These are phyloP conservation scores for Aspergillus caelatus DNA, from an alignment of 2,329 filamentous ascomycete genomes.

Conservation along the genomic window DNA sequence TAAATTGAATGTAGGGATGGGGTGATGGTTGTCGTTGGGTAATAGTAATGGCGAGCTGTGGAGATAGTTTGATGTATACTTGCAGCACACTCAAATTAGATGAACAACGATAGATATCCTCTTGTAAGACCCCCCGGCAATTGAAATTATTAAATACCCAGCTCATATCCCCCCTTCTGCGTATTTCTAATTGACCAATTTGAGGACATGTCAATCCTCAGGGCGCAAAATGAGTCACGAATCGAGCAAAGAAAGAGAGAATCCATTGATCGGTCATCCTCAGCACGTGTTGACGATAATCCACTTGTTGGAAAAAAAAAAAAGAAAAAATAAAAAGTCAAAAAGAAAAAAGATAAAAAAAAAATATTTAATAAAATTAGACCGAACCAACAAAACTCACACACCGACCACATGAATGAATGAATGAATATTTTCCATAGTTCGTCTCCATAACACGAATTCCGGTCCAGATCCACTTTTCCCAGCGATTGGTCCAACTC, in stretches of 20 bases:
- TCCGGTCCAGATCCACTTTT: not conserved
- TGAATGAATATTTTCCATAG: not conserved
- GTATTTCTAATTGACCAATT: not conserved
- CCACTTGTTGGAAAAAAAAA: not conserved
- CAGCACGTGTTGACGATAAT: not conserved
- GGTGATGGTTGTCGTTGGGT: conserved; percentile 21
- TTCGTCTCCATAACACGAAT: not conserved
- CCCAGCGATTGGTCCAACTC: not conserved
- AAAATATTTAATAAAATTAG: not conserved
- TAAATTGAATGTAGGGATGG: conserved; percentile 19
- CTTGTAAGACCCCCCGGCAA: not conserved
- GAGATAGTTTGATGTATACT: conserved; percentile 5
- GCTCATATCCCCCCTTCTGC: not conserved
- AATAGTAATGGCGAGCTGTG: conserved; percentile 18
- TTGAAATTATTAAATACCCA: not conserved
- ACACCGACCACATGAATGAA: conserved; percentile 2
- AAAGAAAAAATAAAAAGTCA: not conserved
- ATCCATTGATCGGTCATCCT: not conserved
- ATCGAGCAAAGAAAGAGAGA: not conserved
- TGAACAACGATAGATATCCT: not conserved
- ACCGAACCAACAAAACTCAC: not conserved
- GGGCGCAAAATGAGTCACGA: not conserved
- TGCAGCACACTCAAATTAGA: not conserved
- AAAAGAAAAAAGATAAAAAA: not conserved
- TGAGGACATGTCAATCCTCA: not conserved